phyloP scores from a whole-genome alignment of 768 basidiomycete species.

The Podaxis sp. region DNA sequence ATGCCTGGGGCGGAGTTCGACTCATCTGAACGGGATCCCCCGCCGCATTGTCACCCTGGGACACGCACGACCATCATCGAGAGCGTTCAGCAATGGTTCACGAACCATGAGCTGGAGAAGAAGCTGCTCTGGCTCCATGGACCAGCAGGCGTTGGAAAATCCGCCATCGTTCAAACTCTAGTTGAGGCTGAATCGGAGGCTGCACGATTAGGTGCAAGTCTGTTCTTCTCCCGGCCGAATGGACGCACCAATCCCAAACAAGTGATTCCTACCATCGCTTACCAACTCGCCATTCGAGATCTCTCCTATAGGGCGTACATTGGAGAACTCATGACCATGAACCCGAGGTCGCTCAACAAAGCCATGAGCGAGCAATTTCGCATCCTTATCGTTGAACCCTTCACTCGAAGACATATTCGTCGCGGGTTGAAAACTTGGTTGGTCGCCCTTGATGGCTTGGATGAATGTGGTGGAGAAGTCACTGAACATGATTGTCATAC shows the following conservation, averaged over 20 bases:
- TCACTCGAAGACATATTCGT: neutral
- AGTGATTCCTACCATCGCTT: constrained; percentile 23
- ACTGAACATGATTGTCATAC: too few species aligned
- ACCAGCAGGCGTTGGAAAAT: constrained; percentile 28
- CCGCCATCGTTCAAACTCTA: constrained; percentile 29
- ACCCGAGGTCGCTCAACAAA: constrained; percentile 14
- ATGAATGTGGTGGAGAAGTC: constrained; percentile 22
- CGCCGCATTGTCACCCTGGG: constrained; percentile 21
- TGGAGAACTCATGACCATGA: constrained; percentile 1
- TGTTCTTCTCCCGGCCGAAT: constrained; percentile 21
- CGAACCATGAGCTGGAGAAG: neutral
- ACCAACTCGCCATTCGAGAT: constrained; percentile 19
- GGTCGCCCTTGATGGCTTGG: constrained; percentile 26
- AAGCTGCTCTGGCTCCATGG: constrained; percentile 23
- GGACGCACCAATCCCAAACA: neutral
- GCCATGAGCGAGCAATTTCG: constrained; percentile 14
- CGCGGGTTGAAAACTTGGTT: neutral
- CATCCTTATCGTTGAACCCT: constrained; percentile 16
- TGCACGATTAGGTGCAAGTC: constrained; percentile 16
- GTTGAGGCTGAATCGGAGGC: constrained; percentile 19
- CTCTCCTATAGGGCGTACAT: constrained; percentile 9
- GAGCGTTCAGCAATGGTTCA: constrained; percentile 14
- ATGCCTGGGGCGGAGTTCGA: constrained; percentile 18
- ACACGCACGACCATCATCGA: constrained; percentile 19
- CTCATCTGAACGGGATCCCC: constrained; percentile 18